Evolutionary conservation across 1,284 basidiomycete species (phyloP), one percentile per base, ranked within the genome.

Genomic region (Ceraceosorus guamensis): DNA sequence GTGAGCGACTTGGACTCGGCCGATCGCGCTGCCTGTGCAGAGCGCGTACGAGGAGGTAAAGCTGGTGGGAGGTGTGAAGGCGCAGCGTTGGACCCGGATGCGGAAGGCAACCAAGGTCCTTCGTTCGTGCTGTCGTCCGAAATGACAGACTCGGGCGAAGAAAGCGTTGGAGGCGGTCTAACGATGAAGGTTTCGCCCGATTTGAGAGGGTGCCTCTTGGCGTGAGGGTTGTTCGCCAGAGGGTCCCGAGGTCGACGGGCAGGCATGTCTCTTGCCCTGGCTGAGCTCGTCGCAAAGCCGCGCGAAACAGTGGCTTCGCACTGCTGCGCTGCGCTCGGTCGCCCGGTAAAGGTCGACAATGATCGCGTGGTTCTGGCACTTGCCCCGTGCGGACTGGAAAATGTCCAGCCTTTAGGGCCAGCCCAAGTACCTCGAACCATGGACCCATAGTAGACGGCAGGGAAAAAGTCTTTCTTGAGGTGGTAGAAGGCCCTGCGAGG

Each of bases 391-490:
- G 11, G 39, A 41, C 11, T 11, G 39, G 39, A 41, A 16, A 41
- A 16, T 1, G 1, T 41, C 39, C 39, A 73, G 11, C 71, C 71
- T 56, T 69, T 71, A 14, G 70, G 70, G 1, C 70, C 71, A 6
- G 53, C 52, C 79, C 79, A 80, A 30, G 70, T 75, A 14, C 82
- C 82, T 70, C 82, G 80, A 71, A 90, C 84, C 84, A 90, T 87
- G 57, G 82, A 80, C 62, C 85, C 84, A 83, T 87, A 97, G 81
- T 97, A 97, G 1, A 83, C 85, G 77, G 81, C 83, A 5, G 92
- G 92, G 82, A 98, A 92, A 58, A 95, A 65, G 67, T 89, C 85
- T 83, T 86, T 95, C 79, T 93, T 96, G 59, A 98, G 77, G 78
- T 93, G 84, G 79, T 92, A 97, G 82, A 89, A 95, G 2, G 85